Conservation (phyloP, 768 basidiomycete genomes). For the Hydnomerulius pinastri region DNA sequence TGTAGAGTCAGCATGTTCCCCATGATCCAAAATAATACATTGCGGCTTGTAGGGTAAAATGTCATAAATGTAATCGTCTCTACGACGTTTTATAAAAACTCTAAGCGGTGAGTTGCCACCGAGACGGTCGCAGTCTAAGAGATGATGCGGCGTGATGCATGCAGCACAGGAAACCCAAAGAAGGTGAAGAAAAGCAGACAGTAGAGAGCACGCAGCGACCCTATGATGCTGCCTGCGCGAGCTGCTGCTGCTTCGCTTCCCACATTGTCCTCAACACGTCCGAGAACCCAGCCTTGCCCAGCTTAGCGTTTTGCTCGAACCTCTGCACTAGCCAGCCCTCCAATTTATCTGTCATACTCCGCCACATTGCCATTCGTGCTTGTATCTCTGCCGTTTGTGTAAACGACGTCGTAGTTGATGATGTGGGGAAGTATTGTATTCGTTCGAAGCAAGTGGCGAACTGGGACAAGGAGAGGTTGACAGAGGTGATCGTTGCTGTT, state of each 20-base stretch:
- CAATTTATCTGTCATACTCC: constrained; percentile 76
- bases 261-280: constrained; percentile 80
- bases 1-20: neutral
- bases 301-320: constrained; percentile 89
- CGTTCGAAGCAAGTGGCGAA: constrained; percentile 91
- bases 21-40: constrained; percentile 14
- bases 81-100: constrained; percentile 25
- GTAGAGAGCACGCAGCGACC: constrained; percentile 3
- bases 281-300: constrained; percentile 88
- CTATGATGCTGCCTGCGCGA: constrained; percentile 33
- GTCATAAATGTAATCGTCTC: constrained; percentile 29
- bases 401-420: constrained; percentile 67
- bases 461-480: constrained; percentile 94
- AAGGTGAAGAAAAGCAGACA: constrained; percentile 8
- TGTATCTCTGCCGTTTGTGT: constrained; percentile 91
- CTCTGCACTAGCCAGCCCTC: constrained; percentile 87
- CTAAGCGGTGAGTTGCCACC: constrained; percentile 14
- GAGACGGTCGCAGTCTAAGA: constrained; percentile 29
- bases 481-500: constrained; percentile 82
- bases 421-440: constrained; percentile 82
- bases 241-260: constrained; percentile 64
- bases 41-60: constrained; percentile 26
- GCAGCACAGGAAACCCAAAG: constrained; percentile 6
- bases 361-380: constrained; percentile 78
- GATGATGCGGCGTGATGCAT: constrained; percentile 7